These are phyloP conservation scores for Orbilia ellipsospora DNA, from an alignment of 2,329 filamentous ascomycete genomes.

Conservation along the genomic window DNA sequence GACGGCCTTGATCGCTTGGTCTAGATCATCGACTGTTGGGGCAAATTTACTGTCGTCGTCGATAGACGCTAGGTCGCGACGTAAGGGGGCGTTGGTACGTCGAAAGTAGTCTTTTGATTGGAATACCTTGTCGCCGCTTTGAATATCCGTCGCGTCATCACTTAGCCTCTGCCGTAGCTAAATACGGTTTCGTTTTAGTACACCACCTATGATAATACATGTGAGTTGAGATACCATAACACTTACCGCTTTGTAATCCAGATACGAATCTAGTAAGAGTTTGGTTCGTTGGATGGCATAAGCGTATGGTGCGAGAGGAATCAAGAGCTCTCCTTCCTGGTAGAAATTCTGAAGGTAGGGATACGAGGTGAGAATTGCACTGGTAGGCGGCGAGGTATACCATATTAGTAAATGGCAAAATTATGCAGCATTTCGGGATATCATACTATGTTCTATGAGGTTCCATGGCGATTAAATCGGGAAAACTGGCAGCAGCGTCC, in stretches of 20 bases:
- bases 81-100: slow-evolving; percentile 16
- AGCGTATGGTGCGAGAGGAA: slow-evolving; percentile 56
- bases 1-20: slow-evolving; percentile 33
- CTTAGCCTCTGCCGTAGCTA: slow-evolving; percentile 31
- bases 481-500: slow-evolving; percentile 58
- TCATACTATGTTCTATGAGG: slow-evolving; percentile 58
- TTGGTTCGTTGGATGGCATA: slow-evolving; percentile 57
- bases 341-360: slow-evolving; percentile 58
- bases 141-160: slow-evolving; percentile 43
- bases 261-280: slow-evolving; percentile 58
- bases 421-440: too few relatives aligned
- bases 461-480: slow-evolving; percentile 57
- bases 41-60: slow-evolving; percentile 44
- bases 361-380: slow-evolving; percentile 60
- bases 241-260: slow-evolving; percentile 57
- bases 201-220: neutral
- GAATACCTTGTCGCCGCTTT: slow-evolving; percentile 52
- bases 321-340: slow-evolving; percentile 23
- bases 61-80: slow-evolving; percentile 25
- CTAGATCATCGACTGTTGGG: slow-evolving; percentile 20
- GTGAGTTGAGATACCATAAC: too few relatives aligned
- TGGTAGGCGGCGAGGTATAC: slow-evolving; percentile 2
- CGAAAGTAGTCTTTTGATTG: slow-evolving; percentile 42
- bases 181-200: slow-evolving; percentile 1
- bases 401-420: too few relatives aligned